Evolutionary conservation across 2,329 filamentous ascomycete species (phyloP).

Genomic region (Aspergillus felis): DNA sequence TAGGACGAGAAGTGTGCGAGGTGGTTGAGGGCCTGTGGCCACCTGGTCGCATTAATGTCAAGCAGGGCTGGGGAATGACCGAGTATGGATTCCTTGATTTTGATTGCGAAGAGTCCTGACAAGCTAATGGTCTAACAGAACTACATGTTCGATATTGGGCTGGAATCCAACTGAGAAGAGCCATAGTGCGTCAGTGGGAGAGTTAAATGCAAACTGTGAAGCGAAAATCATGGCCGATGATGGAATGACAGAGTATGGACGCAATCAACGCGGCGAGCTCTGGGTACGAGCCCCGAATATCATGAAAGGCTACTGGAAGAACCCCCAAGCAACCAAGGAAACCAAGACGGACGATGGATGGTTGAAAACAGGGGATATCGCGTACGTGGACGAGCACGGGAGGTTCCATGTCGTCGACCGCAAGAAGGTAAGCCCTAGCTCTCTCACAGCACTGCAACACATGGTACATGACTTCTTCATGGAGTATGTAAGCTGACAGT

Average conservation of each 20-base stretch:
- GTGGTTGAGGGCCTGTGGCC: conserved; percentile 59
- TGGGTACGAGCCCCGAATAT: conserved; percentile 70
- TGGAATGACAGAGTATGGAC: conserved; percentile 47
- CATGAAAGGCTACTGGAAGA: conserved; percentile 74
- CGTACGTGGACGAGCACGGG: conserved; percentile 55
- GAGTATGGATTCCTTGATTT: conserved; percentile 48
- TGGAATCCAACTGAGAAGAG: conserved; percentile 56
- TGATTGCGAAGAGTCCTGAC: conserved; percentile 1
- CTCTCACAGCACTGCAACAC: neutral
- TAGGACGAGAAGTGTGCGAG: conserved; percentile 50
- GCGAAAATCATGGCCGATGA: conserved; percentile 60
- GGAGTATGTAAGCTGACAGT: conserved; percentile 3
- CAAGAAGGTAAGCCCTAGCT: conserved; percentile 54
- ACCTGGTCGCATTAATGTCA: conserved; percentile 47
- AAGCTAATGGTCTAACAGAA: conserved; percentile 25
- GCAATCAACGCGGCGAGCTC: conserved; percentile 63
- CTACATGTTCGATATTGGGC: conserved; percentile 65
- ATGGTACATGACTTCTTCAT: conserved; percentile 1
- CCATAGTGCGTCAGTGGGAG: conserved; percentile 52
- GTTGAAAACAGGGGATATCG: conserved; percentile 70
- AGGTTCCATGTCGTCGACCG: conserved; percentile 68
- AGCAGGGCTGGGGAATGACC: conserved; percentile 86
- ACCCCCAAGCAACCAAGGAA: conserved; percentile 61
- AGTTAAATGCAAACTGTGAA: conserved; percentile 64
- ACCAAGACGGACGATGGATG: conserved; percentile 62